Conservation (phyloP, 106 monocot genomes). For the Posidonia australis region DNA sequence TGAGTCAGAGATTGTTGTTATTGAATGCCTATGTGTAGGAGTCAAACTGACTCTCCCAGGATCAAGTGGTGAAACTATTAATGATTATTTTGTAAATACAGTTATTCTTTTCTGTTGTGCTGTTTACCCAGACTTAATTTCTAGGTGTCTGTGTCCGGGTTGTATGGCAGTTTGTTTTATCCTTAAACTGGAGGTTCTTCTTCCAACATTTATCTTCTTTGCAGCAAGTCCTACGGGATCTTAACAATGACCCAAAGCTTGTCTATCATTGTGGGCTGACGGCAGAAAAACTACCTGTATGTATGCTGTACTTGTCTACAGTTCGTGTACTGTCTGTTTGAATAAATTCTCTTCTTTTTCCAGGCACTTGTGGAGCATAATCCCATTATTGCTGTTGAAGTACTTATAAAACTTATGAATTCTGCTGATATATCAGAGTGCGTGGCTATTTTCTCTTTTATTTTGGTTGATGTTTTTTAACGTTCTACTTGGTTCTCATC, state of each 20-base stretch:
- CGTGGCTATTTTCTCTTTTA: slow-evolving; percentile 8
- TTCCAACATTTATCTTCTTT: slow-evolving; percentile 6
- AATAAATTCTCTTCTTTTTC: slow-evolving; percentile 13
- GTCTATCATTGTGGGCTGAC: slow-evolving; percentile 88
- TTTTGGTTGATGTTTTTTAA: not conserved
- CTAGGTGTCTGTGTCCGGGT: too few species aligned
- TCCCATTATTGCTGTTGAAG: slow-evolving; percentile 85
- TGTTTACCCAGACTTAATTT: too few species aligned
- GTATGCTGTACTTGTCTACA: slow-evolving; percentile 4
- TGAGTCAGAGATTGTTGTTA: too few species aligned
- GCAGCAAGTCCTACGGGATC: slow-evolving; percentile 72
- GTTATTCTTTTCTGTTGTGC: too few species aligned
- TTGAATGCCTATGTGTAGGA: too few species aligned
- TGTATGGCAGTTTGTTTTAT: too few species aligned
- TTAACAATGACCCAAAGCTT: slow-evolving; percentile 77
- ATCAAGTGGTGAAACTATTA: too few species aligned
- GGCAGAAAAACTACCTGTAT: slow-evolving; percentile 79
- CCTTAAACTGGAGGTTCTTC: not conserved
- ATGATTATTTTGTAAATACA: too few species aligned
- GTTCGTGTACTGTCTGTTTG: slow-evolving; percentile 6
- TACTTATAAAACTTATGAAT: slow-evolving; percentile 85
- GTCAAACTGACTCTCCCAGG: too few species aligned
- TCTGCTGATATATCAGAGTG: slow-evolving; percentile 86
- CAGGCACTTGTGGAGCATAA: slow-evolving; percentile 96
- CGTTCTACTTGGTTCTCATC: not conserved